These are phyloP conservation scores for Coelastrella sp. DNA, from an alignment of 139 green algal species.

Conservation along the genomic window DNA sequence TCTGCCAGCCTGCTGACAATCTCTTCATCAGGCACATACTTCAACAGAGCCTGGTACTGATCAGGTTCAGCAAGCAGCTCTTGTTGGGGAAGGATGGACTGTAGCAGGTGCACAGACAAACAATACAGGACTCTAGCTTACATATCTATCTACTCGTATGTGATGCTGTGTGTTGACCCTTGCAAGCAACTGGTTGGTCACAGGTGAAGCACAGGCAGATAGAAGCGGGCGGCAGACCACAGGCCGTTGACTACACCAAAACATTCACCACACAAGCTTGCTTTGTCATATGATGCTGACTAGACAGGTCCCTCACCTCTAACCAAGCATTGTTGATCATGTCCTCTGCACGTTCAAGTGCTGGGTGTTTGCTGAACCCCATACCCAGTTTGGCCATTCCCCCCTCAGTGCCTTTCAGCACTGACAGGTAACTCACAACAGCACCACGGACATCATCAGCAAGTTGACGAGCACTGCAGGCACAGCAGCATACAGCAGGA, in stretches of 20 bases:
- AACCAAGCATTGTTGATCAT: constrained; percentile 64
- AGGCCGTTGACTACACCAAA: too few relatives aligned
- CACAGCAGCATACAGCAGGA: neutral
- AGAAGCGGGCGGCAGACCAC: too few relatives aligned
- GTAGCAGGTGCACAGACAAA: neutral
- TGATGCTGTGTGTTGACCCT: too few relatives aligned
- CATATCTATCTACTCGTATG: too few relatives aligned
- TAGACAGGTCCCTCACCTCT: too few relatives aligned
- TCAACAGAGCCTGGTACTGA: constrained; percentile 30
- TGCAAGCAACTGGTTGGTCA: too few relatives aligned
- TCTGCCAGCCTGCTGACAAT: constrained; percentile 35
- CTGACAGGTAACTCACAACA: constrained; percentile 88
- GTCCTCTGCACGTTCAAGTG: constrained; percentile 64
- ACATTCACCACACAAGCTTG: too few relatives aligned
- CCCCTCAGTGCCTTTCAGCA: constrained; percentile 85
- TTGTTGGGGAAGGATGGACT: constrained; percentile 80
- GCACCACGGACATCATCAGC: constrained; percentile 88
- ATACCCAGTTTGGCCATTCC: constrained; percentile 67
- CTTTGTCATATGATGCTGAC: too few relatives aligned
- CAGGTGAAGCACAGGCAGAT: neutral
- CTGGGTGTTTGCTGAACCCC: constrained; percentile 64
- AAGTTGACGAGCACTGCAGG: constrained; percentile 76
- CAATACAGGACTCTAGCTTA: too few relatives aligned
- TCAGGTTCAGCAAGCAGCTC: constrained; percentile 82
- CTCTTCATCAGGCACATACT: constrained; percentile 55